Evolutionary conservation across 192 early-diverging fungal genomes (phyloP), one percentile per base, ranked within the genome.

Genomic region (Martensiomyces pterosporus): DNA sequence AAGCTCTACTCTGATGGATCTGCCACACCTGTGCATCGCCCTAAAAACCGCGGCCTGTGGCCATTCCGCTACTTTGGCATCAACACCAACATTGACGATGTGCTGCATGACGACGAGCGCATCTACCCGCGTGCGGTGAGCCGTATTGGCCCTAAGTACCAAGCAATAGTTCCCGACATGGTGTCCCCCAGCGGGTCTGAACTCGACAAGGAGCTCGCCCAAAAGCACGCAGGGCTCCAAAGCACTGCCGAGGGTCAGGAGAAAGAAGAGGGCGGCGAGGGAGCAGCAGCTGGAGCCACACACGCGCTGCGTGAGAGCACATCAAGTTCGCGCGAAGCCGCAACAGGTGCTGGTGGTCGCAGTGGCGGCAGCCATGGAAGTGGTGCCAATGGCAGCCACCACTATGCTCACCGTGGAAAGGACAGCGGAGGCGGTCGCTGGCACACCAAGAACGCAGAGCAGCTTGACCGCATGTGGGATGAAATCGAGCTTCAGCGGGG

Each of bases 21-120:
- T 1, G 56, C 50, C 14, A 55, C 54, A 21, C 56, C 57, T 18
- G 60, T 67, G 24, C 60, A 51, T 21, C 60, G 58, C 19, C 74
- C 29, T 44, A 64, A 32, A 65, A 69, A 67, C 62, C 75, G 43
- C 37, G 80, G 59, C 13, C 75, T 83, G 70, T 95, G 91, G 90
- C 92, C 92, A 9, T 95, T 85, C 53, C 77, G 87, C 12, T 95
- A 95, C 54, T 89, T 92, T 76, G 90, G 90, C 13, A 79, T 89
- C 16, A 84, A 91, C 60, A 80, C 85, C 0, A 79, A 86, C 33
- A 80, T 86, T 15, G 74, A 78, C 5, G 86, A 89, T 33, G 80
- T 92, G 26, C 41, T 76, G 64, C 79, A 82, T 59, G 76, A 80
- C 15, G 83, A 86, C 57, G 88, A 85, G 60, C 85, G 80, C 25